phyloP scores from a whole-genome alignment of 805 yeast genomes.

The Saccharomycodes ludwigii region DNA sequence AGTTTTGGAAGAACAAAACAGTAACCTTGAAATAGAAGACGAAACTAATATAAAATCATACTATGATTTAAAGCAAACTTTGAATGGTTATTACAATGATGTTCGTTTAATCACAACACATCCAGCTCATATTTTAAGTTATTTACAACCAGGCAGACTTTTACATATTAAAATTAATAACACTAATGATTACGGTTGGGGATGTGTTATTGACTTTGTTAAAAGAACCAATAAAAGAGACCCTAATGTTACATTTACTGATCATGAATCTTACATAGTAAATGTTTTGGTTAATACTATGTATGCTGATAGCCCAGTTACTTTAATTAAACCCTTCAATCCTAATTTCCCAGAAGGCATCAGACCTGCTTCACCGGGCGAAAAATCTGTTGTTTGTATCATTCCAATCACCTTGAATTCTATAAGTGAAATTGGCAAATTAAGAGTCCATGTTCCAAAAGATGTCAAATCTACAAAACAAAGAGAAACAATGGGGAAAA shows the following conservation, averaged over 20 bases:
- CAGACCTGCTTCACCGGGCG: conserved; percentile 68
- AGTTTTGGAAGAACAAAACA: conserved; percentile 38
- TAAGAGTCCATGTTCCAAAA: conserved; percentile 70
- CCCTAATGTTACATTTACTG: conserved; percentile 46
- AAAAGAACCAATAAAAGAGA: conserved; percentile 59
- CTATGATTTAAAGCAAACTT: conserved; percentile 66
- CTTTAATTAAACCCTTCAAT: conserved; percentile 61
- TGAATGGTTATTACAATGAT: conserved; percentile 60
- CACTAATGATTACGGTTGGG: conserved; percentile 86
- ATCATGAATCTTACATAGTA: conserved; percentile 83
- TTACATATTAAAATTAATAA: conserved; percentile 46
- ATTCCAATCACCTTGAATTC: conserved; percentile 80
- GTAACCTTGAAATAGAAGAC: conserved; percentile 51
- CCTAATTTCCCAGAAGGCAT: conserved; percentile 82
- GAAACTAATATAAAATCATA: conserved; percentile 67
- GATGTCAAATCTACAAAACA: conserved; percentile 53
- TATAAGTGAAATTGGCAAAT: conserved; percentile 60
- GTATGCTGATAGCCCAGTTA: conserved; percentile 76
- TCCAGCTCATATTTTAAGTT: conserved; percentile 76
- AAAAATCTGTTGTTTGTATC: conserved; percentile 58
- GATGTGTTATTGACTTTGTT: conserved; percentile 64
- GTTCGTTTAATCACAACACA: conserved; percentile 75
- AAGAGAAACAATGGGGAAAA: conserved; percentile 51
- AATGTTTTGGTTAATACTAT: conserved; percentile 70
- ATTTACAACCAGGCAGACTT: conserved; percentile 81